A percentile compares a stretch with the other conserved stretches of the same genome.
These are phyloP conservation scores for Sambucus nigra DNA, from an alignment of 129 eudicot species.

Conservation along the genomic window DNA sequence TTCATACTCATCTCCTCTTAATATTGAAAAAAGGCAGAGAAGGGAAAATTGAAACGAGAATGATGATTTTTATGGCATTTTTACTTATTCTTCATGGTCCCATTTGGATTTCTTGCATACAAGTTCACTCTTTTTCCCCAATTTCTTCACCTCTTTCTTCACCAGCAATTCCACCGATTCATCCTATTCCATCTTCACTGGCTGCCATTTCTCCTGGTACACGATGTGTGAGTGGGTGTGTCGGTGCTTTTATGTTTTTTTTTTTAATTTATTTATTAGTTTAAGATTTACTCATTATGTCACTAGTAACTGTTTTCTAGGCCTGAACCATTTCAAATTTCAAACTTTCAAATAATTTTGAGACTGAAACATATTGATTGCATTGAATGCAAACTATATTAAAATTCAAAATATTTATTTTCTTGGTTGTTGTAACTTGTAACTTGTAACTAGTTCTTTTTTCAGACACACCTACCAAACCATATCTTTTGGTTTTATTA, in stretches of 20 bases:
- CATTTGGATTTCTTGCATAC: constrained; percentile 24
- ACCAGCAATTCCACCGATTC: constrained; percentile 23
- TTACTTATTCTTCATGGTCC: constrained; percentile 15
- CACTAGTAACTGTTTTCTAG: constrained; percentile 1
- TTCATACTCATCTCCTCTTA: neutral
- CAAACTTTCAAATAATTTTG: neutral
- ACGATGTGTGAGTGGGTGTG: too few species aligned
- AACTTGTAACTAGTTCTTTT: neutral
- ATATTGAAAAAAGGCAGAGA: constrained; percentile 1
- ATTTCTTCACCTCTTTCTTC: constrained; percentile 30
- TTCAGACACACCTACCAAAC: neutral
- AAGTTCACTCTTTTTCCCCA: constrained; percentile 14
- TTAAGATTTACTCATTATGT: neutral
- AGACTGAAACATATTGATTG: neutral
- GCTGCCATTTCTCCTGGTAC: constrained; percentile 51
- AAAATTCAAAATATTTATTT: neutral
- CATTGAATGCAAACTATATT: neutral
- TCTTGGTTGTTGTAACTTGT: neutral
- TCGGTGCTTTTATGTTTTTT: neutral
- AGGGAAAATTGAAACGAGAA: constrained; percentile 4
- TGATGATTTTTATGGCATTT: constrained; percentile 20
- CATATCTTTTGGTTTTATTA: constrained; percentile 6
- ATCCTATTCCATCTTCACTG: constrained; percentile 26
- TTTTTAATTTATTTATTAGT: neutral
- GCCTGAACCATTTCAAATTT: constrained; percentile 11